phyloP scores from a whole-genome alignment of 2,329 filamentous ascomycete species.

The Dothistroma septosporum region DNA sequence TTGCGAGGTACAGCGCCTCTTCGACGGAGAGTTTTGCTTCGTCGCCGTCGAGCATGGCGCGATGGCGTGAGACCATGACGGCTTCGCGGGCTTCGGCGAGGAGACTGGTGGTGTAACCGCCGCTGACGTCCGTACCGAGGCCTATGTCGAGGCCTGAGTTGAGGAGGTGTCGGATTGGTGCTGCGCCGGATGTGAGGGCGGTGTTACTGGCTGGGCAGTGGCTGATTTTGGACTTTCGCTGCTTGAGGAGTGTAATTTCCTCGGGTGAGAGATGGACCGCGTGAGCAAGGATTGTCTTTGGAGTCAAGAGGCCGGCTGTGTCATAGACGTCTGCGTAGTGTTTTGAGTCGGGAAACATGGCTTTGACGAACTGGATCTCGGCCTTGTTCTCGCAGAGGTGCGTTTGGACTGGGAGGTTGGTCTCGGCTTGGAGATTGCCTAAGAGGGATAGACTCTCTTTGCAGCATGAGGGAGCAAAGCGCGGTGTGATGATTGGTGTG shows the following conservation, averaged over 20 bases:
- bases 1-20: slow-evolving; percentile 82
- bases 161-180: slow-evolving; percentile 69
- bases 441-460: slow-evolving; percentile 57
- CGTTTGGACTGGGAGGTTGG: slow-evolving; percentile 71
- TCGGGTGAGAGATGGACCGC: slow-evolving; percentile 67
- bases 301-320: slow-evolving; percentile 61
- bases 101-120: slow-evolving; percentile 77
- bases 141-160: slow-evolving; percentile 74
- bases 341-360: slow-evolving; percentile 61
- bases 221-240: slow-evolving; percentile 61
- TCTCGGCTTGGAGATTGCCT: slow-evolving; percentile 60
- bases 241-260: slow-evolving; percentile 63
- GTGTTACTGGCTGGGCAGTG: slow-evolving; percentile 89
- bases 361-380: slow-evolving; percentile 67
- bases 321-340: slow-evolving; percentile 81
- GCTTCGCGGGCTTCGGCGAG: slow-evolving; percentile 81
- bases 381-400: slow-evolving; percentile 79
- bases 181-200: slow-evolving; percentile 73
- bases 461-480: slow-evolving; percentile 57
- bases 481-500: slow-evolving; percentile 72
- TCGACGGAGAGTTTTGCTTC: slow-evolving; percentile 69
- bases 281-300: slow-evolving; percentile 78
- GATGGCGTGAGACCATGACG: slow-evolving; percentile 68
- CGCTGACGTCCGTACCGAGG: slow-evolving; percentile 84
- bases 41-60: slow-evolving; percentile 51